These are phyloP conservation scores for Henckelia pumila DNA, from an alignment of 257 asterid genomes.

Conservation along the genomic window DNA sequence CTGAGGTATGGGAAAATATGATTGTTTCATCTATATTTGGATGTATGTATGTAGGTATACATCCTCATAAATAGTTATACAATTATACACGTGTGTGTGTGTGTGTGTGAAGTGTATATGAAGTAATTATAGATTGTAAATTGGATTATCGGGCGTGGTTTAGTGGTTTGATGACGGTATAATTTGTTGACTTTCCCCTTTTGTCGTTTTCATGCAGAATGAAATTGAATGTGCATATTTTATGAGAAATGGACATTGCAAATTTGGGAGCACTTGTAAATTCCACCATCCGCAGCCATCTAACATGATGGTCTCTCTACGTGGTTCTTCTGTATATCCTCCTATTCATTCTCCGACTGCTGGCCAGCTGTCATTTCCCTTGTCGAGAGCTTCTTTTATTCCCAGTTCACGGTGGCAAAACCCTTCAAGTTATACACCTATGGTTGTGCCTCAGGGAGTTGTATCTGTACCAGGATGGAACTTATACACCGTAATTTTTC, in stretches of 20 bases:
- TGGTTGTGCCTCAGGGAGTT: slow-evolving; percentile 88
- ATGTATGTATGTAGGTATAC: too few species aligned
- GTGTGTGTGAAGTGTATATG: too few species aligned
- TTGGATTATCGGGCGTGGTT: background rate
- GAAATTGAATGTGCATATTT: slow-evolving; percentile 89
- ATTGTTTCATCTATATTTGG: too few species aligned
- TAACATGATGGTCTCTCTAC: slow-evolving; percentile 80
- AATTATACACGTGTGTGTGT: too few species aligned
- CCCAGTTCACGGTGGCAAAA: slow-evolving; percentile 93
- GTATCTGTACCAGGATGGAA: slow-evolving; percentile 91
- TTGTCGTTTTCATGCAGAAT: slow-evolving; percentile 43
- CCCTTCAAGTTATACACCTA: slow-evolving; percentile 79
- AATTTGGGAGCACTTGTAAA: slow-evolving; percentile 93
- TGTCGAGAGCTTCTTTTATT: slow-evolving; percentile 77
- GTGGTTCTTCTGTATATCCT: slow-evolving; percentile 91
- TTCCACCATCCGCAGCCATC: slow-evolving; percentile 97
- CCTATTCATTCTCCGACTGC: slow-evolving; percentile 75
- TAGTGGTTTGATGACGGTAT: slow-evolving; percentile 6
- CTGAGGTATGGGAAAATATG: background rate
- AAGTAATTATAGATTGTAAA: background rate
- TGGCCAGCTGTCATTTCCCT: slow-evolving; percentile 72
- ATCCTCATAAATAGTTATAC: too few species aligned
- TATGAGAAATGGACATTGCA: slow-evolving; percentile 89
- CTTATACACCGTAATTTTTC: slow-evolving; percentile 69
- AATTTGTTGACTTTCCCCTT: slow-evolving; percentile 23